phyloP scores from a whole-genome alignment of 352 stramenopile genomes.

The Phytophthora syringae region DNA sequence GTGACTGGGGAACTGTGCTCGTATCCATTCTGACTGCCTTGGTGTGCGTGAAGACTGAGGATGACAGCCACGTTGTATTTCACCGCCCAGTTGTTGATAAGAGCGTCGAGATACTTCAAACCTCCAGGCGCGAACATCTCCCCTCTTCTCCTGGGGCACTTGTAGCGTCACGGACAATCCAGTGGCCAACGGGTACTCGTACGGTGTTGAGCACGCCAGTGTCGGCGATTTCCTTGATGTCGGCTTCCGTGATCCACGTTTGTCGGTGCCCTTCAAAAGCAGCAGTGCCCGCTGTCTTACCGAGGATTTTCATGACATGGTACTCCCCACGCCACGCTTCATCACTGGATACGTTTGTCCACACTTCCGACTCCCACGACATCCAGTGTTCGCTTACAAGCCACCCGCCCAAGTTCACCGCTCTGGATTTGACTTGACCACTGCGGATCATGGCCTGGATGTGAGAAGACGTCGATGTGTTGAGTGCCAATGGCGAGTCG shows the following conservation, averaged over 20 bases:
- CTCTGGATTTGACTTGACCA: not conserved
- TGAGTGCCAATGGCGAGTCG: not conserved
- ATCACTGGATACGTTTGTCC: conserved; percentile 2
- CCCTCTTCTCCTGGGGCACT: not conserved
- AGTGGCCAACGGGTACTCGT: conserved; percentile 46
- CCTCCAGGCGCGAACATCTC: conserved; percentile 23
- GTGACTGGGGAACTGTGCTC: conserved; percentile 46
- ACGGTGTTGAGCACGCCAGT: conserved; percentile 47
- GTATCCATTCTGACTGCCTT: conserved; percentile 58
- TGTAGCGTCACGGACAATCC: conserved; percentile 38
- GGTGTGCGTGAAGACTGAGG: conserved; percentile 54
- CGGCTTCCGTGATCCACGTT: conserved; percentile 7
- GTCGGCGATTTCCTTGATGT: conserved; percentile 13
- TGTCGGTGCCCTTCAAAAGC: conserved; percentile 2
- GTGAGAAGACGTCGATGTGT: not conserved
- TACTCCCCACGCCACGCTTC: conserved; percentile 8
- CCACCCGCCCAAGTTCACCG: conserved; percentile 10
- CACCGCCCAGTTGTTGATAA: conserved; percentile 55
- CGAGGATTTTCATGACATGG: conserved; percentile 10
- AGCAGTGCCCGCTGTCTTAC: not conserved
- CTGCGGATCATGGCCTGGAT: conserved; percentile 7
- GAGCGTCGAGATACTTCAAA: conserved; percentile 52
- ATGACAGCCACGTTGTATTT: conserved; percentile 60
- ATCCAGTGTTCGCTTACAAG: conserved; percentile 12
- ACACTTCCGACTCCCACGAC: conserved; percentile 11